Conservation (phyloP, 2,329 filamentous ascomycete genomes). For the Fusarium sp. region DNA sequence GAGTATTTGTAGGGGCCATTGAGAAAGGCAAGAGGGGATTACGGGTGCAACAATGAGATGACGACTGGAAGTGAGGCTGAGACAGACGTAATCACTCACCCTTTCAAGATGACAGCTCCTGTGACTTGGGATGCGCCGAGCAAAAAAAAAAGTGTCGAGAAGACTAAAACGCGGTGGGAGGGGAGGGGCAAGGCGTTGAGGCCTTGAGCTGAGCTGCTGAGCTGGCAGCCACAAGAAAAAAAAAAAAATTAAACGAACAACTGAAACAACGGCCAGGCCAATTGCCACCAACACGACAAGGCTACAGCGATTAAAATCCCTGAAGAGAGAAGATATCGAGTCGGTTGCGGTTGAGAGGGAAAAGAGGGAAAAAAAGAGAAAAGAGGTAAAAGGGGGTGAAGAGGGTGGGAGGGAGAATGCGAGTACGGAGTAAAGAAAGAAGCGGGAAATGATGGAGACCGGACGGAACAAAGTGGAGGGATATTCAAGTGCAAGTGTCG, state of each 20-base stretch:
- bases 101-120: constrained; percentile 15
- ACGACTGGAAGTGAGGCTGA: constrained; percentile 26
- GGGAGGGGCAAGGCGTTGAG: constrained; percentile 33
- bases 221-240: constrained; percentile 21
- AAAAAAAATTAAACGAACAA: constrained; percentile 15
- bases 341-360: not conserved
- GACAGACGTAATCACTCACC: constrained; percentile 34
- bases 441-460: constrained; percentile 35
- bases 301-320: constrained; percentile 23
- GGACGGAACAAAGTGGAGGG: constrained; percentile 36
- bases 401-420: constrained; percentile 32
- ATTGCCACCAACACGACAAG: constrained; percentile 26
- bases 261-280: constrained; percentile 24
- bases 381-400: constrained; percentile 30
- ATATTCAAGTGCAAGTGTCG: constrained; percentile 28
- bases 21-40: constrained; percentile 8
- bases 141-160: constrained; percentile 35
- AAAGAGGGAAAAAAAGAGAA: not conserved
- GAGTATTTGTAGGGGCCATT: constrained; percentile 39
- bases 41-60: constrained; percentile 6
- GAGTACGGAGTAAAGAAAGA: constrained; percentile 1
- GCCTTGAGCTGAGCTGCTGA: constrained; percentile 23
- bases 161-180: constrained; percentile 34
- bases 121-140: constrained; percentile 14
- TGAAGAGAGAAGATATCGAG: constrained; percentile 8